A percentile compares a stretch with the other conserved stretches of the same genome.
These are phyloP conservation scores for Parietichytrium sp. DNA, from an alignment of 108 stramenopile species.

Conservation along the genomic window DNA sequence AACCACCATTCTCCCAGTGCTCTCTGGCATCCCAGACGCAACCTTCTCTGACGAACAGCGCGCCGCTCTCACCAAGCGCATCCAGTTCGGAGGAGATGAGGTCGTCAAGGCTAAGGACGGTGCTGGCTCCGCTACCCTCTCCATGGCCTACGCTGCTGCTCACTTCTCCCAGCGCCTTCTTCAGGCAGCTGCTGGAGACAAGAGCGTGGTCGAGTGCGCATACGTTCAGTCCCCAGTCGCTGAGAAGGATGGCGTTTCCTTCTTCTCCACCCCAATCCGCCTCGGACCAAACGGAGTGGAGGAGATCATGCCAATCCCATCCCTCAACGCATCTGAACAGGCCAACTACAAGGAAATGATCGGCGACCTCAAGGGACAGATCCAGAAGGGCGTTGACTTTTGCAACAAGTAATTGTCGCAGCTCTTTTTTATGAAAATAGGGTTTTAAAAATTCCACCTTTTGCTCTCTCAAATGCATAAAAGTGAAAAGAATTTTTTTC, in stretches of 20 bases:
- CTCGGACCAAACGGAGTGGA: conserved; percentile 91
- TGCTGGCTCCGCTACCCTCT: conserved; percentile 89
- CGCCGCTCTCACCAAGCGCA: conserved; percentile 86
- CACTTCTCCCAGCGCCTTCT: conserved; percentile 88
- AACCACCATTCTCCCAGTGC: conserved; percentile 95
- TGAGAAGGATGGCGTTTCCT: conserved; percentile 69
- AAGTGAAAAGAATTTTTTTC: background rate
- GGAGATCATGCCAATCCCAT: conserved; percentile 79
- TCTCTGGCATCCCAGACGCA: conserved; percentile 85
- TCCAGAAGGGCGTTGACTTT: conserved; percentile 94
- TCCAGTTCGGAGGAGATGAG: conserved; percentile 97
- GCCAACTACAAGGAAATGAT: conserved; percentile 91
- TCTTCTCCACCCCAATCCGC: conserved; percentile 90
- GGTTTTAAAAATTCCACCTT: background rate
- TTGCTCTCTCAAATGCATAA: background rate
- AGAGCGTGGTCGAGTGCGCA: conserved; percentile 82
- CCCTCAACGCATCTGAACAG: conserved; percentile 85
- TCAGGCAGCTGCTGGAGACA: conserved; percentile 83
- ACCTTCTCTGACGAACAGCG: conserved; percentile 78
- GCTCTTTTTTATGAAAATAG: background rate
- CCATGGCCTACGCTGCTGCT: conserved; percentile 96
- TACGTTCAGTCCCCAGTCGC: conserved; percentile 88
- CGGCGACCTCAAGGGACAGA: conserved; percentile 88
- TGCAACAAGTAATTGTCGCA: conserved; percentile 54
- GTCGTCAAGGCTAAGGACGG: conserved; percentile 99